Evolutionary conservation across 345 rosid species (phyloP).

Genomic region (Raphanus raphanistrum): DNA sequence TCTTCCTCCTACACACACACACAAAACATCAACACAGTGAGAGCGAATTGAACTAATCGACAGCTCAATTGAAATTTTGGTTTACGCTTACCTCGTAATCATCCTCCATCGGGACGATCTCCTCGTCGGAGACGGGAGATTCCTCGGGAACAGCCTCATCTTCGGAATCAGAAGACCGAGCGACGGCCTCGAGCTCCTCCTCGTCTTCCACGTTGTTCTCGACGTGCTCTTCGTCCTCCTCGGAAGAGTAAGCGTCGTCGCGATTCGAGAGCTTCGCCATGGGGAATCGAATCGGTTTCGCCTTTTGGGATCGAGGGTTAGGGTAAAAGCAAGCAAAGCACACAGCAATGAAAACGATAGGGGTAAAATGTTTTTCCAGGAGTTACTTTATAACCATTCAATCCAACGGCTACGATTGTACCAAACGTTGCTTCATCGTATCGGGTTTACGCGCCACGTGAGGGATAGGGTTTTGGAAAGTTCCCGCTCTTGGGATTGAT

Average conservation of each 20-base stretch:
- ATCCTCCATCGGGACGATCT: constrained; percentile 32
- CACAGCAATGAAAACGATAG: neutral
- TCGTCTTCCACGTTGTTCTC: neutral
- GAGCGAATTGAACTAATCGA: neutral
- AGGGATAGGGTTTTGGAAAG: constrained; percentile 3
- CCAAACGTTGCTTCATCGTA: neutral
- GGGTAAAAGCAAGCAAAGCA: constrained; percentile 8
- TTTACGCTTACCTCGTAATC: constrained; percentile 38
- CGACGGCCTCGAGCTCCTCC: constrained; percentile 83
- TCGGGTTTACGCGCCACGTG: constrained; percentile 21
- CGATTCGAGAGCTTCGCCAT: constrained; percentile 71
- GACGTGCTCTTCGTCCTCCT: neutral
- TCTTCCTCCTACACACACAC: neutral
- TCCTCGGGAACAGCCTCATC: constrained; percentile 46
- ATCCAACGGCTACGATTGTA: constrained; percentile 17
- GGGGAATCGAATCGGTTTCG: constrained; percentile 24
- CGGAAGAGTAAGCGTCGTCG: constrained; percentile 59
- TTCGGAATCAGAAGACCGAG: constrained; percentile 72
- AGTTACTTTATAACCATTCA: constrained; percentile 2
- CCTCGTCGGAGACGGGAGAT: constrained; percentile 40
- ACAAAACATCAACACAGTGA: constrained; percentile 9
- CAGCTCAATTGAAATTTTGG: neutral
- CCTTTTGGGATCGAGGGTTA: constrained; percentile 13
- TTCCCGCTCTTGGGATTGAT: constrained; percentile 13
- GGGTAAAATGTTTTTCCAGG: neutral